Conservation (phyloP, 306 rosid species). For the Cicer bijugum region DNA sequence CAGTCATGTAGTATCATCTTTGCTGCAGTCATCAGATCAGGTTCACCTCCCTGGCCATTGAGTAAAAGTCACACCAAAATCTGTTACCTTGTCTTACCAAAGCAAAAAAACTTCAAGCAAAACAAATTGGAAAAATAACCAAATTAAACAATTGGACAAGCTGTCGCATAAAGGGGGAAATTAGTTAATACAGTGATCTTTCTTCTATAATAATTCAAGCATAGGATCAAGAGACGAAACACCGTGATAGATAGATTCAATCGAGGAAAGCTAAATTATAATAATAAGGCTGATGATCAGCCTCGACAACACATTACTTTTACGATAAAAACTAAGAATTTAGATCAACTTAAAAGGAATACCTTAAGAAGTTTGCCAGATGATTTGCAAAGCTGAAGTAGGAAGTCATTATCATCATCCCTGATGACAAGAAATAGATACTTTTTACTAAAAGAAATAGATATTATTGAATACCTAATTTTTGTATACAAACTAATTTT, state of each 20-base stretch:
- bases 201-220: constrained; percentile 13
- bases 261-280: neutral
- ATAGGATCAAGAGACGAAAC: neutral
- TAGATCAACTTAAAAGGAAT: constrained; percentile 19
- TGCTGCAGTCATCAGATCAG: constrained; percentile 87
- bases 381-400: constrained; percentile 80
- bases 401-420: constrained; percentile 85
- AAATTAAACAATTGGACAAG: constrained; percentile 8
- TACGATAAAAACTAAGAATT: neutral
- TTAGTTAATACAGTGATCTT: constrained; percentile 7
- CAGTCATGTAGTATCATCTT: constrained; percentile 95
- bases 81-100: neutral
- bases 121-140: constrained; percentile 5
- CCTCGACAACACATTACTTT: neutral
- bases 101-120: constrained; percentile 20
- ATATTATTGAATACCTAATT: constrained; percentile 20
- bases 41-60: constrained; percentile 79
- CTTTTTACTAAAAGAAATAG: neutral
- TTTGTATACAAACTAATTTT: neutral
- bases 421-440: constrained; percentile 46
- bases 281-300: neutral
- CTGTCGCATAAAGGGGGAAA: neutral
- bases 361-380: constrained; percentile 86
- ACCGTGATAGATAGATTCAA: neutral
- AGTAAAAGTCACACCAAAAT: constrained; percentile 10